Evolutionary conservation across 768 basidiomycete genomes (phyloP), one percentile per base, ranked within the genome.

Genomic region (Hygrophorus pudorinus): DNA sequence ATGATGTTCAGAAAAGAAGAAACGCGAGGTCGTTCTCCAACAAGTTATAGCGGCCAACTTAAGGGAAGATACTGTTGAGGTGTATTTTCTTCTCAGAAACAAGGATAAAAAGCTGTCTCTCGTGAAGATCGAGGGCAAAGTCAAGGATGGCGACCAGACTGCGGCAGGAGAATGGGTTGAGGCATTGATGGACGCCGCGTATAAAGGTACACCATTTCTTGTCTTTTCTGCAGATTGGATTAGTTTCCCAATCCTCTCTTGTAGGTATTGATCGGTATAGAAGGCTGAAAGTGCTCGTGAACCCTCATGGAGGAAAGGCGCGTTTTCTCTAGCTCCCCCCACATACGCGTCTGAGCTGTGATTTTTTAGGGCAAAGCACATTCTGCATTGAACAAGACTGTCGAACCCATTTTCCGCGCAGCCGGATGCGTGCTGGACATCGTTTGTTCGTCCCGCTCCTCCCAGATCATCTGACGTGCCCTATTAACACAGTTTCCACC

Each of bases 291-390:
- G 71, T 91, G 6, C 56, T 93, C 34, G 69, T 93, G 31, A 93
- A 92, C 58, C 90, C 90, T 7, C 62, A 71, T 44, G 79, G 89
- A 41, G 90, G 90, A n/a, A 71, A 68, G 16, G 88, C 87, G 56
- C 24, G 80, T 66, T 1, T 30, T 16, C 16, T 32, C 14, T 5
- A 24, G 13, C 38, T 9, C 35, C 13, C 32, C 28, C 24, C 14
- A n/a, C 30, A 29, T n/a, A 5, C 42, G 44, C 16, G 41, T 33
- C 33, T 41, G 14, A 29, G 28, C 47, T 35, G 29, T 29, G 20
- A 49, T 42, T 8, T 29, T 33, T 21, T 51, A 91, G 85, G 79
- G 83, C 44, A 81, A 78, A 56, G 82, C 72, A 0, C 61, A 59
- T 12, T 47, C 66, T 0, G 63, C 78, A 1, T 90, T 77, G 44